Base-by-base conservation (phyloP, 2,329 filamentous ascomycete genomes). In the Paradendryphiella salina region DNA sequence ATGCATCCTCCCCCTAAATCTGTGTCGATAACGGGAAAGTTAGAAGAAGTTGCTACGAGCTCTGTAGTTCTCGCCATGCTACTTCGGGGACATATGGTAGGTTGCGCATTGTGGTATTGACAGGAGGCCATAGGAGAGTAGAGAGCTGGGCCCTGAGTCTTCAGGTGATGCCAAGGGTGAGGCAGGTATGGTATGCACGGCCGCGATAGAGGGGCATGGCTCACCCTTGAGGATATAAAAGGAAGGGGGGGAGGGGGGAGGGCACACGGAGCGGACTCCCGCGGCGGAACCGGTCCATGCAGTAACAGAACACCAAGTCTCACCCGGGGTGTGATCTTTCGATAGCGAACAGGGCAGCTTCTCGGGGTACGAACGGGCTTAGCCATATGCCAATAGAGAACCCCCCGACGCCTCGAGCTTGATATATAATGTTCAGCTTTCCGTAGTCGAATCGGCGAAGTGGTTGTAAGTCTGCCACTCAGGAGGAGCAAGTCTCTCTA, bases 21-120 rank as follows among this genome's bases (percentile, higher is more conserved):
- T 28, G 42, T 40, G 38, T 49, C 21, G 15, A 43, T 9, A 52
- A 38, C 38, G 13, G 52, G 33, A 46, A 52, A 58, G 15, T 50
- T 43, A 31, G 52, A 43, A 28, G 35, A 46, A 18, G 28, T 35
- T 58, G 41, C 44, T 29, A 20, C 14, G 32, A 29, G 32, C 40
- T 13, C 26, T 32, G 28, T 15, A 34, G 26, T 47, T 9, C 34
- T 50, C 20, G 7, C 39, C 31, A 20, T 41, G 37, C 35, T 44
- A 11, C 29, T 31, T 21, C 14, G 7, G 9, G 21, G 29, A 31
- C 26, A 15, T 48, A 26, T 14, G 36, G 21, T 26, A 40, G 39
- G 17, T 29, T 20, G 21, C 18, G 15, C 44, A 15, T 48, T 5
- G 29, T 41, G 43, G 13, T 41, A 41, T 20, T 8, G 15, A 20